Conservation (phyloP, 73 alveolate species). For the Paramecium tetraurelia region DNA sequence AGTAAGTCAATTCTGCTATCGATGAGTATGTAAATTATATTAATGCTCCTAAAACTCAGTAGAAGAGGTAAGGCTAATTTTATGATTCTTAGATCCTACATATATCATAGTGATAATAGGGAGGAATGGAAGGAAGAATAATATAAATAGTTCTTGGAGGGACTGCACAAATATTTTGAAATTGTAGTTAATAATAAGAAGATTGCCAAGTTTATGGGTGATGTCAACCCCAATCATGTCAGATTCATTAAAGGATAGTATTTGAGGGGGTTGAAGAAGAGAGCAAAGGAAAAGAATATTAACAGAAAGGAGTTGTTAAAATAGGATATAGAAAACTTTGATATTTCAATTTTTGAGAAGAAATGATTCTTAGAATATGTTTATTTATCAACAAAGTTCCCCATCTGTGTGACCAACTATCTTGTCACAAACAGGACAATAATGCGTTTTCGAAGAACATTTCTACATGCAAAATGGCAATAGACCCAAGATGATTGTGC, state of each 20-base stretch:
- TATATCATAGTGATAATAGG: conserved; percentile 27
- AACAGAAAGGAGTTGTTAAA: conserved; percentile 22
- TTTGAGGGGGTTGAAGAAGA: conserved; percentile 15
- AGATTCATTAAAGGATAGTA: conserved; percentile 27
- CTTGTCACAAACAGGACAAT: conserved; percentile 23
- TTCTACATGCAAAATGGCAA: conserved; percentile 26
- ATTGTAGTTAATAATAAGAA: conserved; percentile 34
- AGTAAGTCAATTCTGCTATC: neutral
- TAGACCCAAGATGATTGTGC: neutral
- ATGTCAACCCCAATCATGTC: conserved; percentile 36
- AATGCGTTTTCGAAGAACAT: conserved; percentile 27
- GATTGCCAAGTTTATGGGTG: conserved; percentile 47
- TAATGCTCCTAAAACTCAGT: conserved; percentile 29
- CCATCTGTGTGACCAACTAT: conserved; percentile 34
- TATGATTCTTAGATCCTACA: neutral
- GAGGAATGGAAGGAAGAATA: conserved; percentile 14
- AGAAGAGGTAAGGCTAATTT: neutral
- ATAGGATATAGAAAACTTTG: conserved; percentile 19
- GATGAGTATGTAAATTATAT: neutral
- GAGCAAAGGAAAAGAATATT: conserved; percentile 42
- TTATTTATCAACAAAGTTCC: neutral
- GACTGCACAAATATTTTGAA: conserved; percentile 22
- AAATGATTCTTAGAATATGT: neutral
- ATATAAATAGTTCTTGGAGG: conserved; percentile 23
- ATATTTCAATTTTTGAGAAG: conserved; percentile 29